These are phyloP conservation scores for Fusarium armeniacum DNA, from an alignment of 2,329 filamentous ascomycete species.

Conservation along the genomic window DNA sequence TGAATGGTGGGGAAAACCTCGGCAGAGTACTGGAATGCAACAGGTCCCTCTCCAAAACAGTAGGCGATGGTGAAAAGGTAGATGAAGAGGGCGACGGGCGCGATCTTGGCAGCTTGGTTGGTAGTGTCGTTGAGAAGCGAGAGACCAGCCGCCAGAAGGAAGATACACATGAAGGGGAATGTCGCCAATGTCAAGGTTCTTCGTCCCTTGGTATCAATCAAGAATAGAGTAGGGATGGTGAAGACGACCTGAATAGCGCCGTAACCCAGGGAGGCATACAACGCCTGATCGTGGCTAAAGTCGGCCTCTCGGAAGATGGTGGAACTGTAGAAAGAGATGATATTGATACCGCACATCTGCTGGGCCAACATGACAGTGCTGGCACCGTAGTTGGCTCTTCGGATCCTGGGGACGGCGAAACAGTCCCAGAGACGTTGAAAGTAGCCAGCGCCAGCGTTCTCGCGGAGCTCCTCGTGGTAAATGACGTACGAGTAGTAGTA, in stretches of 20 bases:
- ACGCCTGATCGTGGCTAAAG: conserved; percentile 3
- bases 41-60: conserved; percentile 73
- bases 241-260: conserved; percentile 33
- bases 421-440: conserved; percentile 69
- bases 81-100: conserved; percentile 62
- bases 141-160: conserved; percentile 16
- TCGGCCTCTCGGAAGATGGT: conserved; percentile 24
- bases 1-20: conserved; percentile 76
- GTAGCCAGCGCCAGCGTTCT: conserved; percentile 57
- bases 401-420: conserved; percentile 76
- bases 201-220: conserved; percentile 35
- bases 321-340: conserved; percentile 35
- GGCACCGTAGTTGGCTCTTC: conserved; percentile 80
- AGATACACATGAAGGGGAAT: conserved; percentile 31
- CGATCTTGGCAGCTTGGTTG: conserved; percentile 5
- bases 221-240: conserved; percentile 33
- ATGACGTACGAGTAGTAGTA: conserved; percentile 68
- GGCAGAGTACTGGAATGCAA: conserved; percentile 73
- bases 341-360: conserved; percentile 78
- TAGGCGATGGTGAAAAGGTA: conserved; percentile 76
- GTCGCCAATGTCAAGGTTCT: conserved; percentile 25
- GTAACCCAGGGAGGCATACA: conserved; percentile 29
- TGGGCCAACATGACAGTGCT: conserved; percentile 85
- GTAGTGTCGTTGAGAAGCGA: conserved; percentile 6
- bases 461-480: conserved; percentile 58